Conservation (phyloP, 306 rosid species). For the Fagus sylvatica region DNA sequence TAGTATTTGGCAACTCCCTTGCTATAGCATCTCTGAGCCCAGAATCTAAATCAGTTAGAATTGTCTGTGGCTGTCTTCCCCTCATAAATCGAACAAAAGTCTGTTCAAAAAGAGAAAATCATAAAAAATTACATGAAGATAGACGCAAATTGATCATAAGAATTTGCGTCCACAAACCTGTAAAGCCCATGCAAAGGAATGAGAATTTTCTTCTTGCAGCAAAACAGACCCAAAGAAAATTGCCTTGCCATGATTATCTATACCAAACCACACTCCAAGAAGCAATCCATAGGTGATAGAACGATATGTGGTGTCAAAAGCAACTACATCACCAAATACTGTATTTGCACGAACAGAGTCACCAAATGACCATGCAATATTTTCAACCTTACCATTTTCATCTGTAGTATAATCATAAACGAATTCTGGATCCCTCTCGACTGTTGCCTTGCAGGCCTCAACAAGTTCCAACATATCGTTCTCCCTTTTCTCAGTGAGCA, state of each 20-base stretch:
- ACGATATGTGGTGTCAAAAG: slow-evolving; percentile 53
- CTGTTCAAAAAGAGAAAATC: slow-evolving; percentile 51
- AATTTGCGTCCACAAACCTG: slow-evolving; percentile 55
- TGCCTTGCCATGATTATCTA: slow-evolving; percentile 57
- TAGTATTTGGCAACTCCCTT: slow-evolving; percentile 53
- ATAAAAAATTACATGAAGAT: slow-evolving; percentile 20
- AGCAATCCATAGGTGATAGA: slow-evolving; percentile 58
- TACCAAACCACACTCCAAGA: slow-evolving; percentile 65
- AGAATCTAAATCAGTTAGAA: slow-evolving; percentile 59
- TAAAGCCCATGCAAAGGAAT: slow-evolving; percentile 59
- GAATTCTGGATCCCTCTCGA: slow-evolving; percentile 47
- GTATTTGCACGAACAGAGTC: slow-evolving; percentile 47
- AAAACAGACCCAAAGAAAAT: slow-evolving; percentile 50
- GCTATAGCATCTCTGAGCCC: slow-evolving; percentile 57
- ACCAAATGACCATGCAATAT: slow-evolving; percentile 61
- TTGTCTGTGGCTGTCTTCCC: slow-evolving; percentile 59
- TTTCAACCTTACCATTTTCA: slow-evolving; percentile 51
- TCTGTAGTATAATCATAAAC: slow-evolving; percentile 46
- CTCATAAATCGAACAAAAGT: slow-evolving; percentile 63
- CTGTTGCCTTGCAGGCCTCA: slow-evolving; percentile 51
- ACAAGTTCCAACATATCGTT: slow-evolving; percentile 59
- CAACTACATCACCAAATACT: slow-evolving; percentile 59
- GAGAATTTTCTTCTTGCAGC: slow-evolving; percentile 63
- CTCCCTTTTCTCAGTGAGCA: slow-evolving; percentile 63
- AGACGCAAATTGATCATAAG: slow-evolving; percentile 39